phyloP scores from a whole-genome alignment of 1,284 basidiomycete species.

The Sporisorium reilianum region DNA sequence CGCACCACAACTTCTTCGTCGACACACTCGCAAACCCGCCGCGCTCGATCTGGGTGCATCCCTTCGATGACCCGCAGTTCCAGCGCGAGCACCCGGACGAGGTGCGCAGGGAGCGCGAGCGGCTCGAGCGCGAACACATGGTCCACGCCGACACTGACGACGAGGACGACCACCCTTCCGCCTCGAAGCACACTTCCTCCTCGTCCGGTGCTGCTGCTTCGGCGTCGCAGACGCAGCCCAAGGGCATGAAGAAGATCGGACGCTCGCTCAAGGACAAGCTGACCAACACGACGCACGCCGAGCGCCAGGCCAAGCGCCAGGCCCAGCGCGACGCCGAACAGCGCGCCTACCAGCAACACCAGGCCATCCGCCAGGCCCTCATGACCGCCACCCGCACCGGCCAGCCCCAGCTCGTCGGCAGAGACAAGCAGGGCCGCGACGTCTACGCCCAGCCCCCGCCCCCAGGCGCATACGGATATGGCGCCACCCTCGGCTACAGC shows the following conservation, averaged over 20 bases:
- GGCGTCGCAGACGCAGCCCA: conserved; percentile 12
- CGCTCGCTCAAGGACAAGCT: conserved; percentile 66
- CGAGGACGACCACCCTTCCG: conserved; percentile 30
- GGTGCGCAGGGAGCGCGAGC: conserved; percentile 20
- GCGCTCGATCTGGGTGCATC: conserved; percentile 68
- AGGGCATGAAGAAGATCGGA: conserved; percentile 56
- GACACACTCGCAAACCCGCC: conserved; percentile 65
- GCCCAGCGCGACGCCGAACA: conserved; percentile 50
- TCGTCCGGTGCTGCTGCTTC: not conserved
- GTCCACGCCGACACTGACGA: conserved; percentile 54
- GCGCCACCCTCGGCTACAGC: conserved; percentile 45
- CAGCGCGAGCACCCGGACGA: conserved; percentile 43
- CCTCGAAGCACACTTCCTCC: not conserved
- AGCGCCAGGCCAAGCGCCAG: conserved; percentile 57
- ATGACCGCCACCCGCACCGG: conserved; percentile 41
- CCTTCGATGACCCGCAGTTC: conserved; percentile 56
- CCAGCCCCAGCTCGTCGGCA: conserved; percentile 51
- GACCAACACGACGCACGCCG: conserved; percentile 63
- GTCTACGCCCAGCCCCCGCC: conserved; percentile 57
- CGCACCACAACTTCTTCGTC: conserved; percentile 63
- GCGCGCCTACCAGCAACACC: conserved; percentile 52
- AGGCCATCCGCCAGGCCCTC: conserved; percentile 38
- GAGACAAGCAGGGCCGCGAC: conserved; percentile 47
- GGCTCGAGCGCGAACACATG: conserved; percentile 28
- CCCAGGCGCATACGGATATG: conserved; percentile 34